Evolutionary conservation across 805 yeast species (phyloP), one percentile per base, ranked within the genome.

Genomic region (Scheffersomyces stipitis): DNA sequence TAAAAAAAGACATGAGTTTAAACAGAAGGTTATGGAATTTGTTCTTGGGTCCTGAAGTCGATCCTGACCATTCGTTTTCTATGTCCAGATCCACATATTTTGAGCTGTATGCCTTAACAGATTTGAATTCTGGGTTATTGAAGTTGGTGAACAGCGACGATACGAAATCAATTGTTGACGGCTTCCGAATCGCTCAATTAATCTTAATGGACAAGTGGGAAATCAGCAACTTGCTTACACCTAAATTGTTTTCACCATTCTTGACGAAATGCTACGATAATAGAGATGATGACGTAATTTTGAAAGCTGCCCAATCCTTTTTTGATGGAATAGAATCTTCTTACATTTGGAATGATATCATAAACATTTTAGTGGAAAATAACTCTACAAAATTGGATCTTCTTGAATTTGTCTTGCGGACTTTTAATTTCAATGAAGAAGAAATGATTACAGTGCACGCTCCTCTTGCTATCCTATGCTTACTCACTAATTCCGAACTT

Each of bases 161-260:
- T 5, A 49, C 45, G 26, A 60, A 45, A 12, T 71, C 59, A 37
- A 65, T 64, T 18, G 62, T 77, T 1, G 74, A 69, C 15, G 80
- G 85, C 0, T 80, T 80, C 49, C 77, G 73, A 33, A 81, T 91
- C 4, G 73, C 87, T 2, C 64, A 82, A 13, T 52, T 67, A 3
- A 78, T 93, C 1, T 70, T 90, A 3, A 77, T 90, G 81, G 98
- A 93, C 54, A 78, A 88, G 43, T 93, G 98, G 98, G 99, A 93
- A 59, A 81, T 93, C 28, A 95, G 96, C 9, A 78, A 81, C 8
- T 57, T 75, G 10, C 66, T 91, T 1, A 79, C 89, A 1, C 95
- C 96, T 0, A 60, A 66, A 17, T 58, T 90, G 5, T 76, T 93
- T 30, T 61, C 78, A 1, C 91, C 95, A 0, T 66, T 86, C 3